phyloP scores from a whole-genome alignment of 1,284 basidiomycete genomes.

The Cerrena zonata region DNA sequence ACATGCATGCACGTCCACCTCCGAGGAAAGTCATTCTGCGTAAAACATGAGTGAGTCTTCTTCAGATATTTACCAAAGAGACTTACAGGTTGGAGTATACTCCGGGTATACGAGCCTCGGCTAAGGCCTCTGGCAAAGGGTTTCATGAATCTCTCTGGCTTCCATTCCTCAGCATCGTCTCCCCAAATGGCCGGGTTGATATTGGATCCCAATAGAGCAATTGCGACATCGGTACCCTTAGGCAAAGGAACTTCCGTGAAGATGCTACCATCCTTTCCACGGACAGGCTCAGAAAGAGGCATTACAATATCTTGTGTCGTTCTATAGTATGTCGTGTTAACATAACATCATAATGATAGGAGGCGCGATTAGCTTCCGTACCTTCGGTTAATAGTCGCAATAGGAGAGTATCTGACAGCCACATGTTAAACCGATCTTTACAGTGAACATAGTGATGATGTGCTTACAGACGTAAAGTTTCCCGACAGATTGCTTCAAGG shows the following conservation, averaged over 20 bases:
- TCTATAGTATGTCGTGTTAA: slow-evolving; percentile 16
- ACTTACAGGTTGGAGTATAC: slow-evolving; percentile 25
- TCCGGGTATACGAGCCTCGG: slow-evolving; percentile 18
- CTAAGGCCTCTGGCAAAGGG: slow-evolving; percentile 14
- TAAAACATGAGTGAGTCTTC: not conserved
- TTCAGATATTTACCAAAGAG: not conserved
- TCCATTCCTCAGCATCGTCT: no score
- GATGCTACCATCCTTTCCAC: not conserved
- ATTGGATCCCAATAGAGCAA: not conserved
- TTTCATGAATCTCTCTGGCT: not conserved
- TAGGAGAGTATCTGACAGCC: not conserved
- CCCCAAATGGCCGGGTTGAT: not conserved
- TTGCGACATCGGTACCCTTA: not conserved
- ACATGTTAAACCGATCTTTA: no score
- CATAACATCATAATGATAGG: slow-evolving; percentile 3
- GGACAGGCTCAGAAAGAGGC: slow-evolving; percentile 17
- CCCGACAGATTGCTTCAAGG: slow-evolving; percentile 8
- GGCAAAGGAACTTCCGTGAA: not conserved
- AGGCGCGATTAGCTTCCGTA: not conserved
- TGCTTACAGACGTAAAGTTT: slow-evolving; percentile 19
- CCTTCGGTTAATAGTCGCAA: not conserved
- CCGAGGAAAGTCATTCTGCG: slow-evolving; percentile 31
- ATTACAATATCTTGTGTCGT: slow-evolving; percentile 16
- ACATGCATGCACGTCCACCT: no score
- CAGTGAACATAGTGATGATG: not conserved